Conservation (phyloP, 2,329 filamentous ascomycete genomes). For the Neonectria faginata region DNA sequence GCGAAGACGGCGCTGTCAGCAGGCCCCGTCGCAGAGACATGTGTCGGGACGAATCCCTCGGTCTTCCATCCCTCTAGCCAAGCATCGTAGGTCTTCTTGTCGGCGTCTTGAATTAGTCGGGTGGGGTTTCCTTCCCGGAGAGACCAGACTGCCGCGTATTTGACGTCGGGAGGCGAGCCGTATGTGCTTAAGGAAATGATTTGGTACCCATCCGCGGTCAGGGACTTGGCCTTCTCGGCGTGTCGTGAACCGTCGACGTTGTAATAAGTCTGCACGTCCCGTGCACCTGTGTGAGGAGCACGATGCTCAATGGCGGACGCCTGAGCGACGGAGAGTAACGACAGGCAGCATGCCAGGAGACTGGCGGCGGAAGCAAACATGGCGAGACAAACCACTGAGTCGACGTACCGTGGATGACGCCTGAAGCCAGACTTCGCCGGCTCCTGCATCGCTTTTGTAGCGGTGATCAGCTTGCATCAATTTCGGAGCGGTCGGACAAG, state of each 20-base stretch:
- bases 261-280: conserved; percentile 22
- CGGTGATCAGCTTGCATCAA: not conserved
- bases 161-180: conserved; percentile 21
- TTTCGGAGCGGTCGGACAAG: not conserved
- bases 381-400: not conserved
- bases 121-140: not conserved
- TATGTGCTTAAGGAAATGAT: conserved; percentile 33
- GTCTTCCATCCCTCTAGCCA: conserved; percentile 27
- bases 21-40: conserved; percentile 32
- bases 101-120: conserved; percentile 20
- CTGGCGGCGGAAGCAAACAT: conserved; percentile 2
- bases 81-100: conserved; percentile 16
- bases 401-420: not conserved
- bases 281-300: not conserved
- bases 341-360: conserved; percentile 7
- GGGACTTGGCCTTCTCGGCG: not conserved
- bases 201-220: conserved; percentile 16
- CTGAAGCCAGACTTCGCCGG: not conserved
- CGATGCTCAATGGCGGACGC: not conserved
- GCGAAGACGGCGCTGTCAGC: conserved; percentile 18
- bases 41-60: conserved; percentile 12
- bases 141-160: conserved; percentile 33
- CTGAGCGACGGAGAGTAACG: conserved; percentile 1
- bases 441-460: not conserved
- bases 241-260: conserved; percentile 15